Percentiles rank a stretch among this genome's conserved stretches.
phyloP scores from a whole-genome alignment of 2,329 filamentous ascomycete genomes.

The Leptographium flavum region DNA sequence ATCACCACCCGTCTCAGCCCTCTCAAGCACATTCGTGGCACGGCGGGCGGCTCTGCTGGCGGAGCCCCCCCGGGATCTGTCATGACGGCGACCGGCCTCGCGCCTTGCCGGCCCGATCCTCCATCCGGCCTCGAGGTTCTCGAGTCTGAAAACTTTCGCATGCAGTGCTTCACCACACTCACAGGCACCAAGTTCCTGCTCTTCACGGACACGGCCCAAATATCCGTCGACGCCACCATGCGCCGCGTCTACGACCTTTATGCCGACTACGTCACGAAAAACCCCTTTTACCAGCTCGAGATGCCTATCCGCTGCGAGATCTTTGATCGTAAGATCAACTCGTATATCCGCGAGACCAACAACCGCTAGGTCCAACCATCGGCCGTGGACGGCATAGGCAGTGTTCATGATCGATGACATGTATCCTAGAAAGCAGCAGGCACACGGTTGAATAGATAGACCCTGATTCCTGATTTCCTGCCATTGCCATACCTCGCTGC shows the following conservation, averaged over 20 bases:
- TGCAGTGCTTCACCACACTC: slow-evolving; percentile 91
- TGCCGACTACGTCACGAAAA: slow-evolving; percentile 97
- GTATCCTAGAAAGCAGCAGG: not conserved
- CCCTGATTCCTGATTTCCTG: not conserved
- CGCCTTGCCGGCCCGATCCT: slow-evolving; percentile 41
- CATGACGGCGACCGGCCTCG: slow-evolving; percentile 10
- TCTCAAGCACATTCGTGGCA: slow-evolving; percentile 21
- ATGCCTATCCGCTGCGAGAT: slow-evolving; percentile 95
- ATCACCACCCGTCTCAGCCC: slow-evolving; percentile 51
- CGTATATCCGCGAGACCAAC: slow-evolving; percentile 64
- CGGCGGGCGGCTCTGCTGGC: slow-evolving; percentile 7
- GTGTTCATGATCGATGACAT: not conserved
- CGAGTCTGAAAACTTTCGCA: slow-evolving; percentile 83
- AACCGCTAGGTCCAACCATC: slow-evolving; percentile 26
- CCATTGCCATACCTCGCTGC: not conserved
- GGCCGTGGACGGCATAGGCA: not conserved
- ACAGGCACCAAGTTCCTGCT: slow-evolving; percentile 93
- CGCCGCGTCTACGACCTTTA: slow-evolving; percentile 87
- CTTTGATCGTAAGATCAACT: slow-evolving; percentile 75
- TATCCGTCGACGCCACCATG: slow-evolving; percentile 73
- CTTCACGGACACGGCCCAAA: slow-evolving; percentile 81
- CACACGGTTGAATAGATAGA: not conserved
- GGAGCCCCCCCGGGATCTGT: slow-evolving; percentile 7
- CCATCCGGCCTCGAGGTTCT: slow-evolving; percentile 79
- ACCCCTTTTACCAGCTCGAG: slow-evolving; percentile 94